These are phyloP conservation scores for Patellifolia procumbens DNA, from an alignment of 179 eudicot species.

Conservation along the genomic window DNA sequence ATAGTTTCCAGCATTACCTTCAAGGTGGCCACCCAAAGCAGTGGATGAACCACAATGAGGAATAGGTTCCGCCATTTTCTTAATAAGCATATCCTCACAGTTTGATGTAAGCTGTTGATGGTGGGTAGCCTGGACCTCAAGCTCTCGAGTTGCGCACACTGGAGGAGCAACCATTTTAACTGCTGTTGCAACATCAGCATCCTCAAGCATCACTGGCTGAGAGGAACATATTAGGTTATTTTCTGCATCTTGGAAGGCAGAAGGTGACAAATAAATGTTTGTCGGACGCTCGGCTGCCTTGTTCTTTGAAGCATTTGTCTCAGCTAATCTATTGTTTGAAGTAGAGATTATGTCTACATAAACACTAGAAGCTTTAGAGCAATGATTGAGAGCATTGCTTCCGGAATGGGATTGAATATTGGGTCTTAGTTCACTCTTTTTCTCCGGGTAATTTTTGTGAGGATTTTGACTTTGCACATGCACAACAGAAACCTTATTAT, in stretches of 20 bases:
- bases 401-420: constrained; percentile 33
- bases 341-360: constrained; percentile 39
- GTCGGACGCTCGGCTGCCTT: constrained; percentile 35
- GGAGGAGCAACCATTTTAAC: constrained; percentile 17
- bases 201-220: constrained; percentile 13
- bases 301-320: constrained; percentile 24
- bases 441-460: constrained; percentile 31
- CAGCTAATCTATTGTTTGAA: constrained; percentile 29
- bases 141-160: constrained; percentile 23
- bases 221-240: constrained; percentile 17
- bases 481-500: constrained; percentile 21
- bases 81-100: constrained; percentile 23
- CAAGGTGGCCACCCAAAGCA: constrained; percentile 31
- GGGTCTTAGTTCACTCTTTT: constrained; percentile 26
- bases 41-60: constrained; percentile 43
- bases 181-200: neutral
- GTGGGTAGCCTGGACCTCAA: constrained; percentile 31
- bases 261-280: constrained; percentile 29
- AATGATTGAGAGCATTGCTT: constrained; percentile 32
- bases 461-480: constrained; percentile 32
- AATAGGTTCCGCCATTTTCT: constrained; percentile 37
- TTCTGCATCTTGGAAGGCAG: constrained; percentile 31
- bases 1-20: constrained; percentile 30
- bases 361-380: constrained; percentile 38
- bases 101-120: constrained; percentile 25